Evolutionary conservation across 176 grass and related monocot genomes (phyloP), one percentile per base, ranked within the genome.

Genomic region (Oryza longistaminata): DNA sequence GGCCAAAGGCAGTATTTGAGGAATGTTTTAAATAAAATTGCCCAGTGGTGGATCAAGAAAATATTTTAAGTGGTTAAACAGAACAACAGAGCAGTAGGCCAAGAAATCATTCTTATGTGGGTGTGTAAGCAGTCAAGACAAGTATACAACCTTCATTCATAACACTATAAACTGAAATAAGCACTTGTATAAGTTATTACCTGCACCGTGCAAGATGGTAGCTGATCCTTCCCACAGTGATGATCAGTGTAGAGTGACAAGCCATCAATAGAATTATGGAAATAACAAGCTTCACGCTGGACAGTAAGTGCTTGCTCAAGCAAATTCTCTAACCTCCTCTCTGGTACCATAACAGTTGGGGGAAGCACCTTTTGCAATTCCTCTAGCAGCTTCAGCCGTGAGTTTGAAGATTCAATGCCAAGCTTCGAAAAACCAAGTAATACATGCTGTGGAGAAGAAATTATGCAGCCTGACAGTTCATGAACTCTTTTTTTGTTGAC

Each of bases 341-440:
- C 95, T 3, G 92, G 92, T 81, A 97, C 85, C 92, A 97, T 90
- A 79, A 97, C 75, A 78, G 70, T 77, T 24, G 92, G 86, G 39
- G 95, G 95, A 33, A 97, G 86, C 69, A 97, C 68, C 64, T 90
- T 91, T 84, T 97, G 88, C 82, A 97, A 87, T 81, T 97, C 92
- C 53, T 97, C 95, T 35, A 97, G 88, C 80, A 97, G 79, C 75
- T 92, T 91, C 37, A 80, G 27, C 64, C 87, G 87, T 61, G 89
- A 85, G 37, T 70, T 83, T 37, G 83, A 91, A 73, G 80, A 72
- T 62, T 94, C 89, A 65, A 73, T 82, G 29, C 82, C 84, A 70
- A 86, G 70, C 55, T 90, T 84, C 9, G 88, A 67, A 82, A 94
- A 88, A 14, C 75, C 89, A 90, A 91, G 81, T 22, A 89, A 90